Base-by-base conservation (phyloP, 2,329 filamentous ascomycete species). In the Fusarium haematococcum region DNA sequence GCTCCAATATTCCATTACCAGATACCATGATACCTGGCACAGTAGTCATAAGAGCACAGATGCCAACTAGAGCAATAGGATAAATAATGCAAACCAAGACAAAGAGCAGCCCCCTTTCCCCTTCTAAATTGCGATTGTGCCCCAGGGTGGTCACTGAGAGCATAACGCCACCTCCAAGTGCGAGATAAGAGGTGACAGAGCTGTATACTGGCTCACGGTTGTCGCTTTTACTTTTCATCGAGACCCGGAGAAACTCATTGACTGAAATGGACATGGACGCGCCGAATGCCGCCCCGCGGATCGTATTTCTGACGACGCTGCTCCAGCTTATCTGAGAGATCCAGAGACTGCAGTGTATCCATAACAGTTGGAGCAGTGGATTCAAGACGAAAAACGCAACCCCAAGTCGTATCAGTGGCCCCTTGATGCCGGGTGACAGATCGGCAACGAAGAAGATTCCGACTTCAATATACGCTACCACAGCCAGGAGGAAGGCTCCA, bases 81-180 rank as follows among this genome's bases (percentile, higher is more conserved):
- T 4, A 9, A 39, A 18, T 5, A 39, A 39, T 39, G 35, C 16
- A 18, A 18, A 18, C 1, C 2, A 9, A 1, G 16, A 9, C 16
- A 1, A 18, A 1, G 6, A 4, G 9, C 7, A 4, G 4, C 35
- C 35, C 7, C 4, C 2, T 3, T 4, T 39, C 16, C 3, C 16
- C 35, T 39, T 3, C 35, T 18, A 4, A 18, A 8, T 18, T 39
- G 35, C 20, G 20, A 20, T 20, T 20, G 20, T 20, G 20, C 20
- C 20, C 20, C 20, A 20, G 20, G 20, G 20, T 20, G 20, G 20
- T 20, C 20, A 20, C 20, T 20, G 20, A 20, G 20, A 20, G 20
- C 20, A 20, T 20, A 20, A 20, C 20, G 20, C 20, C 20, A 20
- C 20, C 20, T 20, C 20, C 20, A 20, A 20, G 20, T 20, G 20